Conservation (phyloP, 192 early-diverging fungal genomes). For the Entomortierella chlamydospora region DNA sequence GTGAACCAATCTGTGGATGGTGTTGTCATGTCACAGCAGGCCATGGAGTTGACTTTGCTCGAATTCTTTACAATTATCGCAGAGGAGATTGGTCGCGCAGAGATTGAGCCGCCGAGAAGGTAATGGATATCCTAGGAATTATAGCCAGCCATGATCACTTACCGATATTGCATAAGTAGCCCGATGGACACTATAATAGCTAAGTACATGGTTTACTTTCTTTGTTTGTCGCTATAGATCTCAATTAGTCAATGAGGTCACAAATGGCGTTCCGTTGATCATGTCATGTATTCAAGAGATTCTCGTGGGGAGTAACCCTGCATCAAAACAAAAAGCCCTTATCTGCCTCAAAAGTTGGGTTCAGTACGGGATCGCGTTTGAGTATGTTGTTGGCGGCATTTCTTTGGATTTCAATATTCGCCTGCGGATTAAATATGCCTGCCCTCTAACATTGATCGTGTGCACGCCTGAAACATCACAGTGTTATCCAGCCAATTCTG, state of each 20-base stretch:
- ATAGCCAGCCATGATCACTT: too few relatives aligned
- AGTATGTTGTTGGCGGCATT: conserved; percentile 45
- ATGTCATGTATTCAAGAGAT: conserved; percentile 32
- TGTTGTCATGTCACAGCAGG: conserved; percentile 13
- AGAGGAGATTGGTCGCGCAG: conserved; percentile 63
- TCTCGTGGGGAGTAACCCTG: conserved; percentile 20
- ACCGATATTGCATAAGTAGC: too few relatives aligned
- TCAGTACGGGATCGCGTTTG: conserved; percentile 63
- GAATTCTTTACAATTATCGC: conserved; percentile 67
- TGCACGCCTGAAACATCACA: conserved; percentile 5
- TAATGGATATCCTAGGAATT: too few relatives aligned
- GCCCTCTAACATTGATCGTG: background rate
- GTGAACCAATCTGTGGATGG: conserved; percentile 41
- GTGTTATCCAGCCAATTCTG: conserved; percentile 56
- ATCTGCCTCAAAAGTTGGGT: conserved; percentile 68
- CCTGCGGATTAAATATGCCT: background rate
- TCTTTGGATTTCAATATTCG: background rate
- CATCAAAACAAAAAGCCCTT: conserved; percentile 59
- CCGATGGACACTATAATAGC: too few relatives aligned
- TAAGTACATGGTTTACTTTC: too few relatives aligned
- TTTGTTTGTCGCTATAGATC: conserved; percentile 36
- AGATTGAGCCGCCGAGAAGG: conserved; percentile 59
- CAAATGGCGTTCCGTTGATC: conserved; percentile 23
- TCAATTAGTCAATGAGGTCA: conserved; percentile 29
- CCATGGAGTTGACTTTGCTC: conserved; percentile 53